Evolutionary conservation across 2,329 filamentous ascomycete species (phyloP), one percentile per base, ranked within the genome.

Genomic region (Claviceps sp.): DNA sequence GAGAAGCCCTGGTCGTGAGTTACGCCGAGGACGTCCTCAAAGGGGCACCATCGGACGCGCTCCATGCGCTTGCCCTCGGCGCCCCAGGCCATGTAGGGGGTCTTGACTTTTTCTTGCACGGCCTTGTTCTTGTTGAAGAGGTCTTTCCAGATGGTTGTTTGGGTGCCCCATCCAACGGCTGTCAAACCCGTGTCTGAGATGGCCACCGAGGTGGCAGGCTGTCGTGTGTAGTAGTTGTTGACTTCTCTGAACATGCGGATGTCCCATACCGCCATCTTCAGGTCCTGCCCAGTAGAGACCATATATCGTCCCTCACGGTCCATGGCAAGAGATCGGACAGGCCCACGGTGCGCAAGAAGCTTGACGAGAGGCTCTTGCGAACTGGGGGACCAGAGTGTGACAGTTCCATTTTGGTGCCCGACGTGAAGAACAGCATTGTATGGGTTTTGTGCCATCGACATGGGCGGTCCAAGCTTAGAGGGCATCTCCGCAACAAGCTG

Each of bases 311-410:
- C 93, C 65, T 91, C 87, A 54, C 90, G 79, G 64, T 98, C 91
- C 43, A 97, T 76, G 2, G 88, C 87, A 48, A 96, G 66, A 11
- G 87, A 84, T 52, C 90, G 82, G 3, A 98, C 89, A 0, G 93
- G 93, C 5, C 93, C 93, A 53, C 81, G 79, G 69, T 98, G 91
- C 14, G 89, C 87, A 40, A 96, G 77, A 40, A 97, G 78, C 68
- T 96, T 97, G 48, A 96, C 91, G 7, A 96, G 76, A 0, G 93
- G 86, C 0, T 88, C 86, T 52, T 83, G 79, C 26, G 83, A 85
- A 68, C 95, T 98, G 2, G 93, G 93, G 2, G 91, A 96, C 93
- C 93, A 98, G 45, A 98, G 72, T 2, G 89, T 93, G 38, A 98
- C 89, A 2, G 88, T 87, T 53, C 93, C 93, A 63, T 97, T 97